Conservation (phyloP, 2,329 filamentous ascomycete genomes). For the Aureobasidium vineae region DNA sequence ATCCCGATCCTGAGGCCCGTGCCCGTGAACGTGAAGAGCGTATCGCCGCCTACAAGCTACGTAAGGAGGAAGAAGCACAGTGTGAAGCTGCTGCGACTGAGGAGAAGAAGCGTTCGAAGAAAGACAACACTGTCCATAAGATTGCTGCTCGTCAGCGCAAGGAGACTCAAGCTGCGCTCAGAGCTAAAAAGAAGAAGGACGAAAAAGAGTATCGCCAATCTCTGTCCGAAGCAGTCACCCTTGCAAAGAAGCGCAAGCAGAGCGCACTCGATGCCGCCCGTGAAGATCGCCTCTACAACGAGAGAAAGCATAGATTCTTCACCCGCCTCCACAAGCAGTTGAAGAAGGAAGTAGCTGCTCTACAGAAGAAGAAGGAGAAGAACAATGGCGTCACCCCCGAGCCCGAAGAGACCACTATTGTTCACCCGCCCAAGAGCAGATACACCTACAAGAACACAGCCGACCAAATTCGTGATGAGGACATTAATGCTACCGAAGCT, state of each 20-base stretch:
- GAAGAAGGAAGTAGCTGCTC: conserved; percentile 27
- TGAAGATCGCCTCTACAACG: conserved; percentile 9
- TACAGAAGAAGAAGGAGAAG: background rate
- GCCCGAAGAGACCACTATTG: background rate
- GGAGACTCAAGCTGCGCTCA: background rate
- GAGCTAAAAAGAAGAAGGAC: conserved; percentile 9
- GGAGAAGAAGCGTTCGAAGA: conserved; percentile 20
- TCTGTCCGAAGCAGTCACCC: background rate
- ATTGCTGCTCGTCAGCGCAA: conserved; percentile 27
- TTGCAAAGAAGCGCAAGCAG: conserved; percentile 21
- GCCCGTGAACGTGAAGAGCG: conserved; percentile 37
- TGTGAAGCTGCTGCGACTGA: conserved; percentile 26
- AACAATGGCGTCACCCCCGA: conserved; percentile 6
- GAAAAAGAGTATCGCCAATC: conserved; percentile 10
- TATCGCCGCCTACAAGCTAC: conserved; percentile 33
- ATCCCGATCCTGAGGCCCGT: conserved; percentile 43
- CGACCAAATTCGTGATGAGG: background rate
- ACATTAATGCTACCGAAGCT: background rate
- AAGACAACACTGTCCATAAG: conserved; percentile 24
- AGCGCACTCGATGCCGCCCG: conserved; percentile 13
- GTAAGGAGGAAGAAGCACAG: conserved; percentile 30
- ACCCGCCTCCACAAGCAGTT: conserved; percentile 3
- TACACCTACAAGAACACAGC: conserved; percentile 16
- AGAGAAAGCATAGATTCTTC: conserved; percentile 18
- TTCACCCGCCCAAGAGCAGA: background rate